A percentile compares a stretch with the other conserved stretches of the same genome.
These are phyloP conservation scores for Physcomitrellopsis africana DNA, from an alignment of 225 moss, liverwort and hornwort genomes.

Conservation along the genomic window DNA sequence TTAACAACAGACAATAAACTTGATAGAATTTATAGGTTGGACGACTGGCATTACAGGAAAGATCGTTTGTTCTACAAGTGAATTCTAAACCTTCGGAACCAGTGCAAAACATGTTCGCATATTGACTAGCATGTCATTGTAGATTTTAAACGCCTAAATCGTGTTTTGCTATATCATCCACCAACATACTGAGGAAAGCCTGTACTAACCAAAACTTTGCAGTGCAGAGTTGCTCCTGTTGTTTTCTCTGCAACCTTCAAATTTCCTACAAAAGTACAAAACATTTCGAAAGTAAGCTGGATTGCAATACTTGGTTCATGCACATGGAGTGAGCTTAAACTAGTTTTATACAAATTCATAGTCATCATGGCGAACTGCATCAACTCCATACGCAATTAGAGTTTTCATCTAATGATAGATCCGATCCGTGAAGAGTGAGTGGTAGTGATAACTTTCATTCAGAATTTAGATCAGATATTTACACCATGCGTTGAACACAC, in stretches of 20 bases:
- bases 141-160: slow-evolving; percentile 10
- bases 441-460: too few species aligned
- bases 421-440: too few species aligned
- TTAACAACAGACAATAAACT: not conserved
- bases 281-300: too few species aligned
- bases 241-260: slow-evolving; percentile 49
- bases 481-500: not conserved
- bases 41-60: not conserved
- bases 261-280: slow-evolving; percentile 27
- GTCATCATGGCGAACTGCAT: too few species aligned
- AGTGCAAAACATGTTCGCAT: too few species aligned
- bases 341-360: too few species aligned
- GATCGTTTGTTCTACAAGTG: not conserved
- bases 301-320: too few species aligned
- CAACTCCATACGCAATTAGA: too few species aligned
- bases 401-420: too few species aligned
- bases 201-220: slow-evolving; percentile 17
- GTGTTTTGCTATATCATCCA: slow-evolving; percentile 12
- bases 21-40: not conserved
- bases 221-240: slow-evolving; percentile 36
- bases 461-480: too few species aligned
- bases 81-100: not conserved
- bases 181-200: slow-evolving; percentile 22
- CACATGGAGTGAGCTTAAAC: too few species aligned
- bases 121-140: not conserved